These are phyloP conservation scores for Rehmannia glutinosa DNA, from an alignment of 257 asterid species.

Conservation along the genomic window DNA sequence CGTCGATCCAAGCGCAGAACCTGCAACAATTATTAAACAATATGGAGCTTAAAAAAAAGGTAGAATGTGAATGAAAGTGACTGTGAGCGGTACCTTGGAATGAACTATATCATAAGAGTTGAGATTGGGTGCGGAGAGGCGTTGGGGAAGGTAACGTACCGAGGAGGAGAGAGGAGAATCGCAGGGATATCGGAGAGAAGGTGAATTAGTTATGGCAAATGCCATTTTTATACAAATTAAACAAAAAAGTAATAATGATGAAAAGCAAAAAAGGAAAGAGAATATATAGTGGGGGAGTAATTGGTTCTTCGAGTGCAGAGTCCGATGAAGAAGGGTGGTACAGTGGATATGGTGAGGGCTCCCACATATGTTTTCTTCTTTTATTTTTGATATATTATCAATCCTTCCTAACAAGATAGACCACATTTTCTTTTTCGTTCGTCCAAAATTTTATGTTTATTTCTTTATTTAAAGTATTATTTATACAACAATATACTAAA, in stretches of 20 bases:
- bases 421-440: too few species aligned
- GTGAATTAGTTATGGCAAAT: constrained; percentile 18
- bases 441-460: too few species aligned
- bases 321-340: too few species aligned
- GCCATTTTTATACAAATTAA: constrained; percentile 27
- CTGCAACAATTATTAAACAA: constrained; percentile 19
- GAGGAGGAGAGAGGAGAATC: constrained; percentile 25
- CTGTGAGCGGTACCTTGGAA: constrained; percentile 25
- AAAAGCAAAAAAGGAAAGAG: neutral
- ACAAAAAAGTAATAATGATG: neutral
- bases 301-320: constrained; percentile 2
- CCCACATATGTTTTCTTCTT: too few species aligned
- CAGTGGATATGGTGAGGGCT: too few species aligned
- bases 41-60: neutral
- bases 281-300: neutral
- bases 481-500: too few species aligned
- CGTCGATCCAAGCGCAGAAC: constrained; percentile 25
- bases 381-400: too few species aligned
- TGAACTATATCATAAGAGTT: constrained; percentile 11
- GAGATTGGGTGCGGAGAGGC: constrained; percentile 38
- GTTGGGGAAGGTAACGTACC: constrained; percentile 24
- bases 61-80: neutral
- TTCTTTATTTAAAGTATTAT: too few species aligned
- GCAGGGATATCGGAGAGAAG: constrained; percentile 20
- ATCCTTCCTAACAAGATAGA: too few species aligned